Evolutionary conservation across 140 eudicot genomes (phyloP), one percentile per base, ranked within the genome.

Genomic region (Stevia rebaudiana): DNA sequence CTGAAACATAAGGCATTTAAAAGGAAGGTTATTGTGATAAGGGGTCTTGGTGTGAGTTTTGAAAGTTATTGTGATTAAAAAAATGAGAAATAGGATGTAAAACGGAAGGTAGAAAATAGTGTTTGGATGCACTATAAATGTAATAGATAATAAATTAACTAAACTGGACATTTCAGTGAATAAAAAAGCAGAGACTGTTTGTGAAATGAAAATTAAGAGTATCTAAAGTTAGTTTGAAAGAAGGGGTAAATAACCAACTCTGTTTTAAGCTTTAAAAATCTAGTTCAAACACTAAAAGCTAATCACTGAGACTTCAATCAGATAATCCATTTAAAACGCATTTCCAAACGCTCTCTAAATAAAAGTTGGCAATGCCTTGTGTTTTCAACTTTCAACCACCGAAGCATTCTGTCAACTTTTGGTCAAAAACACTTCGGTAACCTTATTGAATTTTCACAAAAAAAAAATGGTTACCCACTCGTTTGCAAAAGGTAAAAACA

Each of bases 1-100:
- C 98, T 92, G 87, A 80, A 71, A 67, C 54, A 43, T 17, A 69
- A 52, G 0, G 1, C 54, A n/a, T 28, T 35, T 40, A 15, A 46
- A 53, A 56, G 4, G 72, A n/a, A n/a, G n/a, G n/a, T n/a, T n/a
- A 12, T n/a, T 25, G 39, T 25, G 3, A 15, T 9, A 24, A 2
- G 19, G 37, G 59, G 6, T 9, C 6, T 24, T 53, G 61, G 39
- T 24, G 11, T 53, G 39, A 53, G 36, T 25, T 12, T 6, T 24
- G 37, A 53, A 11, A 25, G 61, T 12, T 53, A 53, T 13, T 25
- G 13, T 53, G 37, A 23, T 46, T 23, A 5, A 4, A 23, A 23
- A 22, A 22, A 12, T 23, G 5, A 51, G 15, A 23, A 11, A 22
- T 23, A 22, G 23, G 3, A 22, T 22, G 58, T 23, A 49, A 19